Conservation (phyloP, 805 yeast species). For the Metschnikowia gelsemii region DNA sequence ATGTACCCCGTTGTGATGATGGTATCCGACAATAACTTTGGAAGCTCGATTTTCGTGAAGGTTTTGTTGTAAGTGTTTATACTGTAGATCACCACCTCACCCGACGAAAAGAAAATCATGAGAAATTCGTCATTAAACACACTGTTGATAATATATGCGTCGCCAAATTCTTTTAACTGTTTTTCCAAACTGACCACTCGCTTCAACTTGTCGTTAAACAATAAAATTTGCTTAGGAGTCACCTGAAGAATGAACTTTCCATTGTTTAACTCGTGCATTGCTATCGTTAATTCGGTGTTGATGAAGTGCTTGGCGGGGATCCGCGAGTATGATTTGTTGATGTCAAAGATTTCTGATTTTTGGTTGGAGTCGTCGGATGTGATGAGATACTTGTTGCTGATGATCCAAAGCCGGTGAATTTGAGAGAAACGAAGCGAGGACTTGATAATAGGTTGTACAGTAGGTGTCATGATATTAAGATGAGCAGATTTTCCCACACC, state of each 20-base stretch:
- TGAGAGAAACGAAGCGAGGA: slow-evolving; percentile 71
- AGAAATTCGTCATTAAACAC: slow-evolving; percentile 62
- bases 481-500: slow-evolving; percentile 60
- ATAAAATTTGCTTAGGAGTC: slow-evolving; percentile 59
- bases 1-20: slow-evolving; percentile 72
- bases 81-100: slow-evolving; percentile 61
- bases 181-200: slow-evolving; percentile 48
- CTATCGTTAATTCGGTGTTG: slow-evolving; percentile 61
- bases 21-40: slow-evolving; percentile 42
- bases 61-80: slow-evolving; percentile 40
- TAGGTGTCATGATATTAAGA: slow-evolving; percentile 62
- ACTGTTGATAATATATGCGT: slow-evolving; percentile 64
- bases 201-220: slow-evolving; percentile 61
- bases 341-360: slow-evolving; percentile 67
- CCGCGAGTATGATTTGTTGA: slow-evolving; percentile 59
- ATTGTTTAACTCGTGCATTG: slow-evolving; percentile 57
- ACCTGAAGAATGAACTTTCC: slow-evolving; percentile 70
- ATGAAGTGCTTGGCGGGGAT: slow-evolving; percentile 62
- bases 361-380: slow-evolving; percentile 67
- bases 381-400: slow-evolving; percentile 59
- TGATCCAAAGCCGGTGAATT: slow-evolving; percentile 74
- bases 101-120: slow-evolving; percentile 62
- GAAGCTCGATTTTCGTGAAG: slow-evolving; percentile 36
- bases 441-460: slow-evolving; percentile 64
- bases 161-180: slow-evolving; percentile 31